Evolutionary conservation across 2,329 filamentous ascomycete species (phyloP).

Genomic region (Didymella pinodella): DNA sequence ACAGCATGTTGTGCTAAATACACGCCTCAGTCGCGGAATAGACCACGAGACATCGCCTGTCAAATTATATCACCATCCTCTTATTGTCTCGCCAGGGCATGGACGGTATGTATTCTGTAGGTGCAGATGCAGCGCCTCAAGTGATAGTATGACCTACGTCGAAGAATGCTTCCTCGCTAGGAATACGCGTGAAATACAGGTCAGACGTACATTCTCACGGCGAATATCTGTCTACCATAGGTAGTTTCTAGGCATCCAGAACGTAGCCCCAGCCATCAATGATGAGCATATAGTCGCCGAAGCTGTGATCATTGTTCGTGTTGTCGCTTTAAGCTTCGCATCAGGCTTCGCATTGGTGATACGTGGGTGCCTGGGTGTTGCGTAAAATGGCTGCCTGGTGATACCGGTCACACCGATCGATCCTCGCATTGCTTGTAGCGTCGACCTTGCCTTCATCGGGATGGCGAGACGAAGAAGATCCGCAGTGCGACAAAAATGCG

Average conservation of each 20-base stretch:
- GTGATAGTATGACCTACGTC: no score
- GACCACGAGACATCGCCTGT: no score
- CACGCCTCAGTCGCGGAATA: no score
- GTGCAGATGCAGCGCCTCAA: no score
- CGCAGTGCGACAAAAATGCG: background rate
- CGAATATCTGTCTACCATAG: background rate
- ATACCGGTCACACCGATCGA: background rate
- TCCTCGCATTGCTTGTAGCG: background rate
- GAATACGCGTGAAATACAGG: no score
- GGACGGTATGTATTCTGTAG: no score
- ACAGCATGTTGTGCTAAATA: no score
- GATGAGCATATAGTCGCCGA: background rate
- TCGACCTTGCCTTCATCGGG: background rate
- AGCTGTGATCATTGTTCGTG: background rate
- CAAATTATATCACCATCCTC: no score
- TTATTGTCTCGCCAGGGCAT: no score
- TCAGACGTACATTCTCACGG: no score
- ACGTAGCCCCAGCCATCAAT: constrained; percentile 8
- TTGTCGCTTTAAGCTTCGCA: constrained; percentile 2
- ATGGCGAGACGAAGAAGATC: background rate
- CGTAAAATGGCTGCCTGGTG: constrained; percentile 8
- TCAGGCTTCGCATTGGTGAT: constrained; percentile 4
- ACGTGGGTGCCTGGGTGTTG: background rate
- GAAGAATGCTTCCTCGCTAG: no score
- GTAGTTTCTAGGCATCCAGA: background rate